Evolutionary conservation across 352 stramenopile species (phyloP).

Genomic region (Phytophthora constricta): DNA sequence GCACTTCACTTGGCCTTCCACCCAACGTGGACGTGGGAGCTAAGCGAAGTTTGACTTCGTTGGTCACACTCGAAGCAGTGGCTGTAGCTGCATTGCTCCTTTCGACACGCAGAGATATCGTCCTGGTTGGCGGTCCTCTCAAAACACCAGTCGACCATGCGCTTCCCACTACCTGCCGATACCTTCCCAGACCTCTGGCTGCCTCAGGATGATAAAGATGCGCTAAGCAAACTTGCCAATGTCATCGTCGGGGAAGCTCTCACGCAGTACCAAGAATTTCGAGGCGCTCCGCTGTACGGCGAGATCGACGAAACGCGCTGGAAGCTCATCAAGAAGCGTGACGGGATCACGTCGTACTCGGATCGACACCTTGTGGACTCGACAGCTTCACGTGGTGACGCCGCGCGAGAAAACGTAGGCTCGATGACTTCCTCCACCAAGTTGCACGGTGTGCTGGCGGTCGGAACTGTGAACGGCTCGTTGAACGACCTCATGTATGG

Average conservation of each 20-base stretch:
- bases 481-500: slow-evolving; percentile 74
- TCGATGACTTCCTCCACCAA: slow-evolving; percentile 43
- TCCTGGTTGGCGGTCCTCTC: background rate
- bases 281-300: slow-evolving; percentile 30
- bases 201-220: slow-evolving; percentile 43
- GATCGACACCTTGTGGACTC: slow-evolving; percentile 30
- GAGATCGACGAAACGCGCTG: slow-evolving; percentile 51
- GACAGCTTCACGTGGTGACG: slow-evolving; percentile 8
- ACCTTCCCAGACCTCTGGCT: slow-evolving; percentile 56
- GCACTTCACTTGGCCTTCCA: background rate
- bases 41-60: background rate
- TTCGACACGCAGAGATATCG: background rate
- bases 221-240: slow-evolving; percentile 40
- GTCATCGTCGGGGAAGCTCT: slow-evolving; percentile 54
- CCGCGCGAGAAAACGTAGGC: slow-evolving; percentile 28
- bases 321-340: slow-evolving; percentile 58
- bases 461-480: slow-evolving; percentile 36
- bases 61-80: no score
- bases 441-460: slow-evolving; percentile 37
- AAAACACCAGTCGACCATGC: slow-evolving; percentile 19
- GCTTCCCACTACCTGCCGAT: slow-evolving; percentile 38
- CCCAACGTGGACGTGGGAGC: slow-evolving; percentile 8
- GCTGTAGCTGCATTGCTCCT: slow-evolving; percentile 2
- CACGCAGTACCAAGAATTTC: slow-evolving; percentile 52
- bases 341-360: slow-evolving; percentile 32